Conservation (phyloP, 2,329 filamentous ascomycete genomes). For the Setomelanomma holmii region DNA sequence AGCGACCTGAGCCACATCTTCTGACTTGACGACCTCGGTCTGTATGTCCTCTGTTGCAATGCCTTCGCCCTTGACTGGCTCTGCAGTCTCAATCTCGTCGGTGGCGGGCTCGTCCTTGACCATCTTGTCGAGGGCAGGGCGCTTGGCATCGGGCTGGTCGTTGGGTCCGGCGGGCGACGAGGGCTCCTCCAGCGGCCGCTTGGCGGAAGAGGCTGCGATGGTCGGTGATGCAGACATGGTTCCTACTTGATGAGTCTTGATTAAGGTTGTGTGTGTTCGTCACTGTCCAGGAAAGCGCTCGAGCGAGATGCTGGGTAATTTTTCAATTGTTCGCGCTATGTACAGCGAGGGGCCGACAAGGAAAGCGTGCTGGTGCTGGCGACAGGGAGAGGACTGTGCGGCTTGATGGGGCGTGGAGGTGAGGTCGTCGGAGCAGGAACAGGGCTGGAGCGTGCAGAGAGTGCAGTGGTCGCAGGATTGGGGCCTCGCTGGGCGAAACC, state of each 20-base stretch:
- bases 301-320: constrained; percentile 37
- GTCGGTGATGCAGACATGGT: constrained; percentile 57
- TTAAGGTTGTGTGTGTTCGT: constrained; percentile 33
- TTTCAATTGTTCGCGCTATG: constrained; percentile 58
- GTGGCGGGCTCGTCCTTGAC: constrained; percentile 68
- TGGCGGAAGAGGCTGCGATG: constrained; percentile 69
- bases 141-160: constrained; percentile 96
- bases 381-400: constrained; percentile 37
- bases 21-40: constrained; percentile 33
- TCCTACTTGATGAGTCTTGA: constrained; percentile 39
- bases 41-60: constrained; percentile 44
- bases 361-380: constrained; percentile 88
- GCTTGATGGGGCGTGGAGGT: constrained; percentile 36
- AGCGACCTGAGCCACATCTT: constrained; percentile 34
- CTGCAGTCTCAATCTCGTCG: constrained; percentile 56
- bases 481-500: constrained; percentile 34
- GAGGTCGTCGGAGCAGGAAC: constrained; percentile 45
- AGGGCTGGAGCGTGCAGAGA: constrained; percentile 43
- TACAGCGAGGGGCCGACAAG: constrained; percentile 80
- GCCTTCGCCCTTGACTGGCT: constrained; percentile 45
- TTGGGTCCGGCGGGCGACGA: constrained; percentile 90
- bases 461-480: constrained; percentile 38
- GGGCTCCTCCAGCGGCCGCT: constrained; percentile 95
- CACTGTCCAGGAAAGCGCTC: constrained; percentile 37
- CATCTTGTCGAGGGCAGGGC: constrained; percentile 92